Conservation (phyloP, 768 basidiomycete genomes). For the Suillus subaureus region DNA sequence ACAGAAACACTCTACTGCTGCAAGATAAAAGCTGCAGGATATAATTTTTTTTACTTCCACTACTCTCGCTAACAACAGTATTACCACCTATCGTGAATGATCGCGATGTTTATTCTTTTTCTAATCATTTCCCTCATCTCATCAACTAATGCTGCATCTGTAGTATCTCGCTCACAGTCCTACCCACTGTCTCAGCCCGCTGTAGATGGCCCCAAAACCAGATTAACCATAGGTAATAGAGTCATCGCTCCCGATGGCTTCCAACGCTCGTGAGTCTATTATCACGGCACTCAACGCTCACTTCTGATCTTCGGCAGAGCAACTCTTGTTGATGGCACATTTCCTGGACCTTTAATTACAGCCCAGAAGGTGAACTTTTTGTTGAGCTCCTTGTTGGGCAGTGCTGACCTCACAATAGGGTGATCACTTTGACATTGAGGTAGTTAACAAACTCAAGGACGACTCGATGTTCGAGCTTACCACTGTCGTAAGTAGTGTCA, state of each 20-base stretch:
- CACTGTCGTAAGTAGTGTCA: conserved; percentile 43
- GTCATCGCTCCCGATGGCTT: conserved; percentile 51
- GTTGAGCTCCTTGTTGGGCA: neutral
- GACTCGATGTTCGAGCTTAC: conserved; percentile 50
- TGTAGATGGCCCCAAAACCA: conserved; percentile 21
- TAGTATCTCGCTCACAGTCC: conserved; percentile 19
- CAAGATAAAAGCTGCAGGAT: neutral
- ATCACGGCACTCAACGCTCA: neutral
- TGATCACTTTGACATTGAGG: conserved; percentile 43
- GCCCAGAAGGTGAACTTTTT: neutral
- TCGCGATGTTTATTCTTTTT: conserved; percentile 13
- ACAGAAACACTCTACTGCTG: neutral
- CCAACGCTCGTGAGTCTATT: conserved; percentile 33
- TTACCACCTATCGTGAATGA: neutral
- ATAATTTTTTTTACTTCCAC: too few relatives aligned
- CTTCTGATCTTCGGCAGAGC: neutral
- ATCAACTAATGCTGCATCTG: conserved; percentile 16
- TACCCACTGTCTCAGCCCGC: conserved; percentile 10
- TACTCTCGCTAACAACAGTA: neutral
- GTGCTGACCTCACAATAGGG: conserved; percentile 30
- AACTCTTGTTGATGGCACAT: neutral
- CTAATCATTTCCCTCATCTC: conserved; percentile 12
- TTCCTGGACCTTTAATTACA: neutral
- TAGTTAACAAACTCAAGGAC: conserved; percentile 47
- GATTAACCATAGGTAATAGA: conserved; percentile 40